phyloP scores from a whole-genome alignment of 164 flowering plant genomes.

The Akebia trifoliata region DNA sequence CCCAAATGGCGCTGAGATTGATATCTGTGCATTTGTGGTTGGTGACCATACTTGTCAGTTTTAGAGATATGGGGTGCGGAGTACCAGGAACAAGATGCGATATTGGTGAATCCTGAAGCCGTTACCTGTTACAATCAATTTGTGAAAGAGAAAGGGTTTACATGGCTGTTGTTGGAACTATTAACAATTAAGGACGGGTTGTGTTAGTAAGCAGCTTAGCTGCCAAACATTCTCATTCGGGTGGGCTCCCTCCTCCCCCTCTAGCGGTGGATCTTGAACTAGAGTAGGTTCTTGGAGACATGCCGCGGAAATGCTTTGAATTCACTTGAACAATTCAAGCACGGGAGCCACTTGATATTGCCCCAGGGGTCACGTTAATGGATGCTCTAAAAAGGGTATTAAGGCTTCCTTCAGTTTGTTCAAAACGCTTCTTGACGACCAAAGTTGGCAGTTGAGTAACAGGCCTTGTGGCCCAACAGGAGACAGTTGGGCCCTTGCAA shows the following conservation, averaged over 20 bases:
- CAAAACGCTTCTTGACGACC: slow-evolving; percentile 86
- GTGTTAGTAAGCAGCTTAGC: slow-evolving; percentile 66
- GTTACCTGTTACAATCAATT: slow-evolving; percentile 50
- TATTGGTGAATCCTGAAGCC: slow-evolving; percentile 84
- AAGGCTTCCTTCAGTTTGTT: slow-evolving; percentile 83
- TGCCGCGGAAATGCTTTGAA: slow-evolving; percentile 88
- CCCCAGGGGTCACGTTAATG: slow-evolving; percentile 71
- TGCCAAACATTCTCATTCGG: slow-evolving; percentile 30
- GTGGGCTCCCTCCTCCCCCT: slow-evolving; percentile 62
- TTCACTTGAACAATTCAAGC: slow-evolving; percentile 41
- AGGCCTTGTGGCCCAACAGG: slow-evolving; percentile 97
- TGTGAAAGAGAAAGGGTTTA: slow-evolving; percentile 86
- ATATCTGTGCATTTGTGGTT: slow-evolving; percentile 75
- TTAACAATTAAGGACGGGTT: slow-evolving; percentile 69
- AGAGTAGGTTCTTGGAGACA: slow-evolving; percentile 86
- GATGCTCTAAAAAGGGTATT: slow-evolving; percentile 80
- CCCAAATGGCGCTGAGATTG: slow-evolving; percentile 89
- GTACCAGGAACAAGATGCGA: slow-evolving; percentile 96
- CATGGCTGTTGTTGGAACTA: slow-evolving; percentile 89
- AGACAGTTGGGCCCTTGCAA: slow-evolving; percentile 92
- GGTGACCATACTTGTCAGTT: slow-evolving; percentile 93
- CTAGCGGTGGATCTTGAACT: slow-evolving; percentile 95
- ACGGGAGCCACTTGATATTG: slow-evolving; percentile 74
- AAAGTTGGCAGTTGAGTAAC: slow-evolving; percentile 97
- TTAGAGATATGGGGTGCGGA: slow-evolving; percentile 99